Evolutionary conservation across 2,329 filamentous ascomycete species (phyloP), one percentile per base, ranked within the genome.

Genomic region (Zasmidium cellare): DNA sequence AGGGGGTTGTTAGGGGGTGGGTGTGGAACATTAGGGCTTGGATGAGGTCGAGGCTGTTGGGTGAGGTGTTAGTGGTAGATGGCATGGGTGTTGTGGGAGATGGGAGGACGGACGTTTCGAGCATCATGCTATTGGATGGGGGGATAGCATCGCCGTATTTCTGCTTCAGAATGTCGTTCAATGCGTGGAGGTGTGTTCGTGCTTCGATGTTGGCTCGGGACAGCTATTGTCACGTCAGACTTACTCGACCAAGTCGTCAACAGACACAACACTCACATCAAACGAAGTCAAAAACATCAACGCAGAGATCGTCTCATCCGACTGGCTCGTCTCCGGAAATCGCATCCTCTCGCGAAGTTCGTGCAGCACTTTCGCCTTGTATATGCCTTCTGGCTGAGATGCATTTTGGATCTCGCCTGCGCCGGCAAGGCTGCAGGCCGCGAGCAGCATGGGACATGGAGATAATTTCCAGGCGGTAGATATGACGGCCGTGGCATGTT

Each of bases 371-470:
- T 22, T 18, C 22, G 50, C 35, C 22, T 52, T 52, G 35, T 41
- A 38, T 7, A 52, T 23, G 7, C 28, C n/a, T n/a, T 23, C 25
- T 12, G 50, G 31, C 12, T 52, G 31, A n/a, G 28, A 44, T 6
- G 28, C 9, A 1, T 41, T 24, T 11, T 52, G n/a, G 28, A 45
- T 28, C 20, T 52, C 50, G 19, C 28, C 50, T 12, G 50, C 31
- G 18, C n/a, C 50, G 11, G 31, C 50, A 31, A 31, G 28, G 14
- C 28, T 31, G 7, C 28, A 7, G 7, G 28, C 28, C 28, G 28
- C 50, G 44, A 20, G 50, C n/a, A 52, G 31, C 50, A 52, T 52
- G 12, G 50, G 19, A 24, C 50, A 52, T 11, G 28, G 50, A n/a
- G 51, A 53, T 6, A 22, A 20, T 12, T 18, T 22, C 51, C 51